Percentiles rank a stretch among this genome's conserved stretches.
These are phyloP conservation scores for Curvularia hawaiiensis DNA, from an alignment of 2,329 filamentous ascomycete genomes.

Conservation along the genomic window DNA sequence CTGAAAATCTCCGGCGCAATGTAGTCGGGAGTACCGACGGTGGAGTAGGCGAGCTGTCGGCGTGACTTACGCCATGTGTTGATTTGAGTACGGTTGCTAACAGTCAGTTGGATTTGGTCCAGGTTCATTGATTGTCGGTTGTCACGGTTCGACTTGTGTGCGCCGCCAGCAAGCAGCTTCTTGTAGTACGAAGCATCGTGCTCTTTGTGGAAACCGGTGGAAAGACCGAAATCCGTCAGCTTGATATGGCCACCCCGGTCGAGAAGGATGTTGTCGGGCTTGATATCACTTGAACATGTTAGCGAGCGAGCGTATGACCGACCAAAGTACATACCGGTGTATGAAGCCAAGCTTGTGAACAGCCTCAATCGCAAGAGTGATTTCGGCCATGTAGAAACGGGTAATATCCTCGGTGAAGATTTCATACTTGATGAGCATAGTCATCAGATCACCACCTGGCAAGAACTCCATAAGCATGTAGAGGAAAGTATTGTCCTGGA, in stretches of 20 bases:
- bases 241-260: conserved; percentile 97
- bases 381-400: conserved; percentile 98
- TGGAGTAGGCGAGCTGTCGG: conserved; percentile 95
- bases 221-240: conserved; percentile 96
- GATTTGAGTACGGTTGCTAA: conserved; percentile 96
- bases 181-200: conserved; percentile 99
- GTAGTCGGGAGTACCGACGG: conserved; percentile 96
- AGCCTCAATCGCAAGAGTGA: conserved; percentile 96
- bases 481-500: conserved; percentile 93
- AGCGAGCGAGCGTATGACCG: conserved; percentile 12
- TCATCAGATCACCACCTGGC: conserved; percentile 98
- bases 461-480: conserved; percentile 99
- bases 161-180: conserved; percentile 79
- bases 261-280: conserved; percentile 97
- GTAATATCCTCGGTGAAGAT: conserved; percentile 99
- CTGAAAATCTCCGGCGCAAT: conserved; percentile 99
- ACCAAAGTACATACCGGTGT: conserved; percentile 72
- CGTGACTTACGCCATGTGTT: conserved; percentile 98
- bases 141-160: conserved; percentile 53
- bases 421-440: conserved; percentile 99
- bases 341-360: conserved; percentile 98
- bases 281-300: conserved; percentile 78
- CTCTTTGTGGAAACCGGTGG: conserved; percentile 95
- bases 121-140: conserved; percentile 94
- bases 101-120: conserved; percentile 97